These are phyloP conservation scores for Epichloe elymi DNA, from an alignment of 2,329 filamentous ascomycete species.

Conservation along the genomic window DNA sequence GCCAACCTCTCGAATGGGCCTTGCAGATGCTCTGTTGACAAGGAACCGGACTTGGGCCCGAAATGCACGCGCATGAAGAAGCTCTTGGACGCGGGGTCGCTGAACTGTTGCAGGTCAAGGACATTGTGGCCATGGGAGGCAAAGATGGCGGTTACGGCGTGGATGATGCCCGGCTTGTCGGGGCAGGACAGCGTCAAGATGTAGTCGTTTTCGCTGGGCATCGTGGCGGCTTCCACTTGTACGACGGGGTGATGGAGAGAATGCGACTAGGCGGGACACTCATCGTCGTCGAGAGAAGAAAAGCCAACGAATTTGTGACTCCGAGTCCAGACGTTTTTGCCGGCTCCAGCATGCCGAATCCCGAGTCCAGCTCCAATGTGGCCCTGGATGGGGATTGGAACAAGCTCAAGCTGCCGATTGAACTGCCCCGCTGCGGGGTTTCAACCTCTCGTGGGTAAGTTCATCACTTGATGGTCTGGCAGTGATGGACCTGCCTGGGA, in stretches of 20 bases:
- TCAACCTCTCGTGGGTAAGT: not conserved
- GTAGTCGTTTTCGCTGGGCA: constrained; percentile 39
- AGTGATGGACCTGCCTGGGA: not conserved
- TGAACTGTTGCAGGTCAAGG: constrained; percentile 75
- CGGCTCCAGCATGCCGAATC: constrained; percentile 2
- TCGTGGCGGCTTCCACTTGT: not conserved
- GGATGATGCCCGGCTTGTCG: constrained; percentile 73
- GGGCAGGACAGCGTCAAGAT: constrained; percentile 74
- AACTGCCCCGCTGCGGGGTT: not conserved
- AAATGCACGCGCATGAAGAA: constrained; percentile 91
- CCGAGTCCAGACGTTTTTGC: too few species aligned
- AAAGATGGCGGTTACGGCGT: constrained; percentile 69
- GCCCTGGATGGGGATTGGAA: too few species aligned
- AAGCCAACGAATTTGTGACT: not conserved
- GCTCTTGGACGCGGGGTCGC: constrained; percentile 56
- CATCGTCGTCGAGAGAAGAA: not conserved
- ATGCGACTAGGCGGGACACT: too few species aligned
- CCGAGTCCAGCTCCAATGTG: not conserved
- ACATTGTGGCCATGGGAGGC: constrained; percentile 66
- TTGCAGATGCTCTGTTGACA: constrained; percentile 36
- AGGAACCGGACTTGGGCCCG: constrained; percentile 38
- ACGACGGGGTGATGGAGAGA: not conserved
- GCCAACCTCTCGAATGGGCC: constrained; percentile 49
- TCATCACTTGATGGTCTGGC: too few species aligned
- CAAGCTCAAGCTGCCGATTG: not conserved